These are phyloP conservation scores for Halophytophthora polymorphica DNA, from an alignment of 352 stramenopile species.

Conservation along the genomic window DNA sequence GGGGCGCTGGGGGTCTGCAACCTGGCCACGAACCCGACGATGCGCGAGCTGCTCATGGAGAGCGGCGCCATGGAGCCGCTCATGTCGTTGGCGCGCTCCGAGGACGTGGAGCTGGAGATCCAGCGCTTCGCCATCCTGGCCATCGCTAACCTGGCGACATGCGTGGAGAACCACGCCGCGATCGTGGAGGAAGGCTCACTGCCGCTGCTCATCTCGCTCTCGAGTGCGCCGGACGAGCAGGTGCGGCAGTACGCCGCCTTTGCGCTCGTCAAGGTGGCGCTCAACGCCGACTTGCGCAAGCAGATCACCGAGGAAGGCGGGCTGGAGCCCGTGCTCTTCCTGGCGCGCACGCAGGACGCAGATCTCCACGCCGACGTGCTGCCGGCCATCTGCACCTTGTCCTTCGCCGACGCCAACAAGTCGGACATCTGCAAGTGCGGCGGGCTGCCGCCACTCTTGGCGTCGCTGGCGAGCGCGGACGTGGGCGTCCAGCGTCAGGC, in stretches of 20 bases:
- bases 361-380: slow-evolving; percentile 91
- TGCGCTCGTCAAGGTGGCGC: slow-evolving; percentile 92
- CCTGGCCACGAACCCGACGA: slow-evolving; percentile 88
- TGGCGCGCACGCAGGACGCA: slow-evolving; percentile 90
- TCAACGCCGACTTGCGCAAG: slow-evolving; percentile 93
- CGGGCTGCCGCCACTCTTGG: slow-evolving; percentile 88
- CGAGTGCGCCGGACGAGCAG: slow-evolving; percentile 91
- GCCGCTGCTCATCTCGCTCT: slow-evolving; percentile 93
- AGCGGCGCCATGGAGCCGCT: slow-evolving; percentile 93
- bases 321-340: slow-evolving; percentile 95
- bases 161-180: slow-evolving; percentile 90
- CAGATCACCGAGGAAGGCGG: slow-evolving; percentile 94
- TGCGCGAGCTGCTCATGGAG: slow-evolving; percentile 91
- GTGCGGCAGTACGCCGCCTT: slow-evolving; percentile 95
- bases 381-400: slow-evolving; percentile 90
- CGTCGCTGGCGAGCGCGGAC: slow-evolving; percentile 63
- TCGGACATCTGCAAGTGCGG: slow-evolving; percentile 92
- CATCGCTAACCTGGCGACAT: slow-evolving; percentile 94
- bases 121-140: slow-evolving; percentile 92
- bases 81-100: slow-evolving; percentile 91
- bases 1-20: slow-evolving; percentile 94
- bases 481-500: slow-evolving; percentile 88
- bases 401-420: slow-evolving; percentile 93
- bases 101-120: slow-evolving; percentile 95
- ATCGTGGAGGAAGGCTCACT: slow-evolving; percentile 94